Evolutionary conservation across 495 filamentous ascomycete genomes (phyloP), one percentile per base, ranked within the genome.

Genomic region (Penicillium roqueforti): DNA sequence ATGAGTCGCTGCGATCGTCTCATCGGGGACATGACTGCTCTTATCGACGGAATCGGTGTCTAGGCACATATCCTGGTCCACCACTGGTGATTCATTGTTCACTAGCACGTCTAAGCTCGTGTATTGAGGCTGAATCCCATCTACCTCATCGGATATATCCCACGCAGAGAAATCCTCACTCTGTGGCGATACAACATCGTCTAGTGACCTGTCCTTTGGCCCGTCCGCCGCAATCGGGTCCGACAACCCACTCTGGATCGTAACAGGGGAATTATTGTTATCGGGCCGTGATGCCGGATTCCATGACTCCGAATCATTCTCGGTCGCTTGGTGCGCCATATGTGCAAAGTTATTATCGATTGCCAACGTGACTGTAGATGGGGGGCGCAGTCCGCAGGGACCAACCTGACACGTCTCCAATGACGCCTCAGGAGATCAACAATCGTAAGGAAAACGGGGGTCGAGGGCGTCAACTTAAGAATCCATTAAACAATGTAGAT

Each of bases 241-340:
- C 42, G 58, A 43, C 28, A 55, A 43, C 9, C 28, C 46, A 43
- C 40, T 49, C 42, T 52, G 34, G 3, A 47, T 46, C 42, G 58
- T 46, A 42, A 38, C 50, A 14, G 48, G 14, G 14, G 37, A 11
- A 16, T 39, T 45, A 31, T 59, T 34, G 41, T 58, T 56, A 13
- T 74, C 69, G 18, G 73, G 65, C 55, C 67, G 60, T 18, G 69
- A 55, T 2, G 75, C 72, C 43, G 74, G 72, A 68, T 79, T 73
- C 76, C 76, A 79, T 1, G 62, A 53, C 36, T 58, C 58, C 6
- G 51, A 49, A 9, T 56, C 60, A 18, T 67, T 65, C 22, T 38
- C 43, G 32, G 59, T 39, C 22, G 62, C 53, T 46, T 39, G 51
- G 40, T 59, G 42, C 20, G 57, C 60, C 63, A 68, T 66, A 22